A percentile compares a stretch with the other conserved stretches of the same genome.
phyloP scores from a whole-genome alignment of 1,284 basidiomycete species.

The Moniliophthora roreri region DNA sequence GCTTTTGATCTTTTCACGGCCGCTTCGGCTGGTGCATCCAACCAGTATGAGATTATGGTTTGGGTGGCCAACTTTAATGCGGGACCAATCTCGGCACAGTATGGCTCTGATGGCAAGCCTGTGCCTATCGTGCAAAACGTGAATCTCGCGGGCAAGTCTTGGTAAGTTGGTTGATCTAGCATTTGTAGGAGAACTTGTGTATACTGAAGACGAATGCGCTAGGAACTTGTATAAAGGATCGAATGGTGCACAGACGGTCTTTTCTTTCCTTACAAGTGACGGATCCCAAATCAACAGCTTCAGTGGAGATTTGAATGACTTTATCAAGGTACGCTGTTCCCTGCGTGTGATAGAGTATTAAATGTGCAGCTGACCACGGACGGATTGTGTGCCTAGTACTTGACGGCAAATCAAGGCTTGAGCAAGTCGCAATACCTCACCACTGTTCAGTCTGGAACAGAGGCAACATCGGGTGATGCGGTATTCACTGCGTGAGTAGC shows the following conservation, averaged over 20 bases:
- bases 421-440: slow-evolving; percentile 48
- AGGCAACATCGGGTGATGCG: slow-evolving; percentile 54
- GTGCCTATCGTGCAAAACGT: slow-evolving; percentile 44
- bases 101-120: slow-evolving; percentile 47
- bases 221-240: slow-evolving; percentile 60
- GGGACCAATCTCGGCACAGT: slow-evolving; percentile 53
- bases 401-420: slow-evolving; percentile 46
- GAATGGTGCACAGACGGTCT: slow-evolving; percentile 62
- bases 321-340: slow-evolving; percentile 48
- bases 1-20: slow-evolving; percentile 68
- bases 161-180: slow-evolving; percentile 30
- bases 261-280: slow-evolving; percentile 50
- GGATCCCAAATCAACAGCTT: slow-evolving; percentile 46
- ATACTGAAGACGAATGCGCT: neutral
- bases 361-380: neutral
- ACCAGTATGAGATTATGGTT: slow-evolving; percentile 64
- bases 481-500: slow-evolving; percentile 49
- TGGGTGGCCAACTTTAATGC: slow-evolving; percentile 64
- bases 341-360: slow-evolving; percentile 1
- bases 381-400: slow-evolving; percentile 38
- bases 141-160: slow-evolving; percentile 48
- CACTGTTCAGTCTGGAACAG: slow-evolving; percentile 56
- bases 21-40: slow-evolving; percentile 45
- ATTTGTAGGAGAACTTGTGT: neutral
- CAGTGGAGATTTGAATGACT: slow-evolving; percentile 52